phyloP scores from a whole-genome alignment of 2,329 filamentous ascomycete genomes.

The Fusarium sp. region DNA sequence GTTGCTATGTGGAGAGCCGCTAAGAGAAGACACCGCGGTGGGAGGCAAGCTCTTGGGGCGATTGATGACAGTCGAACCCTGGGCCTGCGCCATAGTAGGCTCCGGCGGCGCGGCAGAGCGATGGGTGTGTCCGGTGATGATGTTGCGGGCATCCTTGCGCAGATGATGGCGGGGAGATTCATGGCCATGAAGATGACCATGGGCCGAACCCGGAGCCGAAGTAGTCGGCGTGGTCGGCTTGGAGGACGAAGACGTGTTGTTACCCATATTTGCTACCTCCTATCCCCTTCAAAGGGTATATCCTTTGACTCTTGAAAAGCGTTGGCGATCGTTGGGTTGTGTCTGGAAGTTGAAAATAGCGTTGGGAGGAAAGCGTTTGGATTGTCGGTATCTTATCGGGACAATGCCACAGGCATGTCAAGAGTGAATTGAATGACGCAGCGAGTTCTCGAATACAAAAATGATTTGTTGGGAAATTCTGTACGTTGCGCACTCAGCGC shows the following conservation, averaged over 20 bases:
- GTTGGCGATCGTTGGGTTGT: neutral
- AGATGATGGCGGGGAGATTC: constrained; percentile 50
- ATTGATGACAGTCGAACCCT: constrained; percentile 65
- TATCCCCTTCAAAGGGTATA: constrained; percentile 18
- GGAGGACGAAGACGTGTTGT: constrained; percentile 55
- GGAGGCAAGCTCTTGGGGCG: constrained; percentile 61
- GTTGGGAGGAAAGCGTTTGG: constrained; percentile 5
- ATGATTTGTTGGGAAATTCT: constrained; percentile 1
- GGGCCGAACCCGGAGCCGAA: constrained; percentile 45
- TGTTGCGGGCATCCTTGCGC: constrained; percentile 59
- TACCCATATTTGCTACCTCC: constrained; percentile 51
- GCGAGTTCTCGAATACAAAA: neutral
- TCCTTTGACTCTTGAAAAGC: constrained; percentile 6
- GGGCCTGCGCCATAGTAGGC: constrained; percentile 70
- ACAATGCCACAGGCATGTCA: constrained; percentile 34
- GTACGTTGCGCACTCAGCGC: constrained; percentile 34
- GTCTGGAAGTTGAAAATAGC: neutral
- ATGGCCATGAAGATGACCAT: constrained; percentile 39
- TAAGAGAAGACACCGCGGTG: constrained; percentile 63
- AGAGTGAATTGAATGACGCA: constrained; percentile 15
- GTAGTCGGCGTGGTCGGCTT: constrained; percentile 53
- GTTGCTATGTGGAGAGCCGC: constrained; percentile 60
- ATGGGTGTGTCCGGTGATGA: constrained; percentile 67
- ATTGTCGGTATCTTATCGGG: constrained; percentile 35
- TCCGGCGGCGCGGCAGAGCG: constrained; percentile 71